Evolutionary conservation across 2,329 filamentous ascomycete genomes (phyloP), one percentile per base, ranked within the genome.

Genomic region (Knufia fluminis): DNA sequence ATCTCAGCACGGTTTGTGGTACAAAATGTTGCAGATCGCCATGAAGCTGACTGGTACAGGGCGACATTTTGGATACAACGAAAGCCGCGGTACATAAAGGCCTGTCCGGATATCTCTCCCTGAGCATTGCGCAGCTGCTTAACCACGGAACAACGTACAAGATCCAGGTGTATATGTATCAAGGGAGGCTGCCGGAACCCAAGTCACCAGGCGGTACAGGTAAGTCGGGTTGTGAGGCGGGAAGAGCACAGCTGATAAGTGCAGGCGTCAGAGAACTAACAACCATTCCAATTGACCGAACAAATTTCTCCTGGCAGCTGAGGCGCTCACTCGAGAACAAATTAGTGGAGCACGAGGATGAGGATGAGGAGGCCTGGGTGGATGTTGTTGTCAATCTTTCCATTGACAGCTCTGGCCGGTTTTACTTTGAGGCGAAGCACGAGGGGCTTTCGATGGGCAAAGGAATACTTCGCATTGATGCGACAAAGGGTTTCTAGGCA

Each of bases 401-500:
- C 19, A 4, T 19, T 43, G 40, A 43, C n/a, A n/a, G n/a, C n/a
- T 43, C 40, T 7, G 40, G 20, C 24, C 24, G 24, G 14, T 23
- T 43, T 8, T 43, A 4, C 24, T 43, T 43, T 17, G 40, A 43
- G 14, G 40, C 40, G n/a, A 43, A 8, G 40, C n/a, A 43, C n/a
- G 20, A 17, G 7, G 6, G 20, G n/a, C 9, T 12, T 26, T 12
- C 24, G 10, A 24, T 43, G 9, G 23, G 40, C 16, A 3, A 20
- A 31, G 31, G 16, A 33, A 1, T 24, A 24, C 38, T 41, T 6
- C 26, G 26, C 26, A 6, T 28, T 12, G 12, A 12, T 6, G 12
- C 12, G 26, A 6, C 26, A 28, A 28, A n/a, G 14, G n/a, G 35
- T 23, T 53, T 26, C 24, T n/a, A 45, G 12, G 42, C 28, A 16